Evolutionary conservation across 2,329 filamentous ascomycete genomes (phyloP).

Genomic region (Xylaria sp.): DNA sequence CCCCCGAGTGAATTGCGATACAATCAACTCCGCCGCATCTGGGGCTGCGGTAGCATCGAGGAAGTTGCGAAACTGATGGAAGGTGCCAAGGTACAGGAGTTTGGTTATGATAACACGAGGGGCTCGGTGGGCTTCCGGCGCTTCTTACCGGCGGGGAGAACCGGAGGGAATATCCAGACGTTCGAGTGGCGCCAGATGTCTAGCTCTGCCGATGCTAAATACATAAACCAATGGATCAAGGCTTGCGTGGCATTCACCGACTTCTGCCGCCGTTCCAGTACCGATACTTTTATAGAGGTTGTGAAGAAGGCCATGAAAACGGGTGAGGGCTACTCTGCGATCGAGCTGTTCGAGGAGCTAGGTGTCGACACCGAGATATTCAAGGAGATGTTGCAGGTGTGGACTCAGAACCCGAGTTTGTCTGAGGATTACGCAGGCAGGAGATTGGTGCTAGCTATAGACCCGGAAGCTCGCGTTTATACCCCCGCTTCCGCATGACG

Average conservation of each 20-base stretch:
- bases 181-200: constrained; percentile 39
- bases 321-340: neutral
- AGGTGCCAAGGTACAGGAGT: neutral
- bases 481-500: neutral
- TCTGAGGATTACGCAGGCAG: neutral
- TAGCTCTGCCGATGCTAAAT: constrained; percentile 30
- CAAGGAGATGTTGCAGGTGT: neutral
- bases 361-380: constrained; percentile 4
- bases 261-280: constrained; percentile 23
- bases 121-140: constrained; percentile 31
- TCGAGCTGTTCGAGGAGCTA: constrained; percentile 11
- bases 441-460: neutral
- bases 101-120: neutral
- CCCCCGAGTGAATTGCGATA: neutral
- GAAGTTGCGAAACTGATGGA: constrained; percentile 29
- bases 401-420: neutral
- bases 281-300: neutral
- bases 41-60: constrained; percentile 22
- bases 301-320: neutral
- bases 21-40: constrained; percentile 29
- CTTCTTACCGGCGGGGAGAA: constrained; percentile 28
- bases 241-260: constrained; percentile 31
- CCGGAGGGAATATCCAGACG: constrained; percentile 34
- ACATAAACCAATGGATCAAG: constrained; percentile 33
- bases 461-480: neutral